Base-by-base conservation (phyloP, 2,329 filamentous ascomycete genomes). In the Ustulina deusta region DNA sequence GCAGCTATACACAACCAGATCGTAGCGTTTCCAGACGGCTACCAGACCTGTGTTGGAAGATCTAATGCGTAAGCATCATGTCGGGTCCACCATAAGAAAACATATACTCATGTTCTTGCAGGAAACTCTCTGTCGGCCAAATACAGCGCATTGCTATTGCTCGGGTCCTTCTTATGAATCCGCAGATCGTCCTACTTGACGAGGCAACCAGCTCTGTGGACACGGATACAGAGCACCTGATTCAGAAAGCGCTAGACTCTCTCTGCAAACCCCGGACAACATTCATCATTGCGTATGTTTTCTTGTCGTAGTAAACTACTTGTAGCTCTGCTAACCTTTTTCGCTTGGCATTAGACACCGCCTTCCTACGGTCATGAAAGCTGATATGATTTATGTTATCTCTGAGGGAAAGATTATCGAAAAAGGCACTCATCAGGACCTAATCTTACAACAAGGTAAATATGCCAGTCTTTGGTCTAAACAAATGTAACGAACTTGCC, bases 1-100 rank as follows among this genome's bases (percentile, higher is more conserved):
- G 52, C 52, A 2, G 48, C 32, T 15, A 63, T 63, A n/a, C 52
- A 63, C 44, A 1, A 64, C 11, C 42, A 27, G n/a, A 64, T 64
- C n/a, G 2, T 57, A 7, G 22, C 22, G 11, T 48, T 48, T 48
- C 22, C 22, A 27, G 13, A 13, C 3, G 4, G 44, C 9, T 48
- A 48, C 22, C 10, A 48, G 22, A 48, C 44, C 22, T 27, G 10
- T 48, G 22, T 48, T 27, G 22, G 22, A 48, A 20, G 13, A n/a
- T n/a, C n/a, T n/a, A n/a, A n/a, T n/a, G n/a, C n/a, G n/a, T n/a
- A n/a, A 20, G n/a, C n/a, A 46, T 20, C n/a, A 20, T 22, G n/a
- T 46, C 17, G 22, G 42, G n/a, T 46, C 20, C n/a, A 46, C 22
- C n/a, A 46, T 46, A 46, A 22, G 20, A 17, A 46, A 46, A 46